Percentiles rank a stretch among this genome's conserved stretches.
Evolutionary conservation across 2,329 filamentous ascomycete species (phyloP).

Genomic region (Fusarium incarnatum): DNA sequence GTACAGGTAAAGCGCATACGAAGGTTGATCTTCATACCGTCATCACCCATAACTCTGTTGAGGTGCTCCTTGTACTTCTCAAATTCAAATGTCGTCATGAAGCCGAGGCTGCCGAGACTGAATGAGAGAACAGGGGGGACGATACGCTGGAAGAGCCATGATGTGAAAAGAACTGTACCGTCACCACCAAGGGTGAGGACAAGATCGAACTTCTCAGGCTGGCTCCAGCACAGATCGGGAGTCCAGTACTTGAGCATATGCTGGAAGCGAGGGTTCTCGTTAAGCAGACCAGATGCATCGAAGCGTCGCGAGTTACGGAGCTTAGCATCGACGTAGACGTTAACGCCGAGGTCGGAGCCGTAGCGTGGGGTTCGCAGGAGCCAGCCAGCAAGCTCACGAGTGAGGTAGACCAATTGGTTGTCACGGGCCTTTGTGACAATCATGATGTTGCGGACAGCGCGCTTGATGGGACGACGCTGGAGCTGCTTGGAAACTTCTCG

Average conservation of each 20-base stretch:
- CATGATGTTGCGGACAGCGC: slow-evolving; percentile 94
- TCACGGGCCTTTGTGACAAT: slow-evolving; percentile 98
- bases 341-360: slow-evolving; percentile 88
- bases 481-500: slow-evolving; percentile 96
- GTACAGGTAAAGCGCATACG: slow-evolving; percentile 99
- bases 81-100: slow-evolving; percentile 89
- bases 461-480: slow-evolving; percentile 89
- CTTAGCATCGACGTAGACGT: slow-evolving; percentile 98
- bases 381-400: slow-evolving; percentile 88
- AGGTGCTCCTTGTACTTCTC: slow-evolving; percentile 88
- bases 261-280: slow-evolving; percentile 79
- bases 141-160: slow-evolving; percentile 91
- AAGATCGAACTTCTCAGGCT: slow-evolving; percentile 94
- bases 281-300: slow-evolving; percentile 76
- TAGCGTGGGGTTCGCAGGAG: slow-evolving; percentile 90
- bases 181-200: slow-evolving; percentile 90
- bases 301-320: slow-evolving; percentile 90
- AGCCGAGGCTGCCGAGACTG: slow-evolving; percentile 86
- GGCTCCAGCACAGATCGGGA: slow-evolving; percentile 92
- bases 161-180: slow-evolving; percentile 88
- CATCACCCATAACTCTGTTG: slow-evolving; percentile 89
- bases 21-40: slow-evolving; percentile 96
- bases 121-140: slow-evolving; percentile 88
- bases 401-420: slow-evolving; percentile 90
- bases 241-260: slow-evolving; percentile 96